Percentiles rank a stretch among this genome's conserved stretches.
These are phyloP conservation scores for Linum usitatissimum DNA, from an alignment of 345 rosid genomes.

Conservation along the genomic window DNA sequence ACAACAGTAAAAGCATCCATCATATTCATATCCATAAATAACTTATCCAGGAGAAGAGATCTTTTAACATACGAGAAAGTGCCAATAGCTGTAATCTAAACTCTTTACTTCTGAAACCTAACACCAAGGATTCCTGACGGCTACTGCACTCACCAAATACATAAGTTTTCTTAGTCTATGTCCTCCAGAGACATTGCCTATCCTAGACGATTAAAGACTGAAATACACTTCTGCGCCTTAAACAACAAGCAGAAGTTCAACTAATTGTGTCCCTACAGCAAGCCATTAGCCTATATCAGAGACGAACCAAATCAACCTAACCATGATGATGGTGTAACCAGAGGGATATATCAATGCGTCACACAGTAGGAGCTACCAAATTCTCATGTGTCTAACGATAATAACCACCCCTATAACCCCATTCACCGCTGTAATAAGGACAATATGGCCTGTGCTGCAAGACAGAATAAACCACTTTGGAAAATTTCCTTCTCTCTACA, in stretches of 20 bases:
- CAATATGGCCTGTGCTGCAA: conserved; percentile 36
- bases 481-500: conserved; percentile 4
- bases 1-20: conserved; percentile 3
- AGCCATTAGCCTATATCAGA: conserved; percentile 21
- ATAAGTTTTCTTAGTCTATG: conserved; percentile 17
- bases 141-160: conserved; percentile 20
- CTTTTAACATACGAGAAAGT: conserved; percentile 8
- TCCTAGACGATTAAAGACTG: conserved; percentile 17
- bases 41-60: conserved; percentile 10
- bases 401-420: conserved; percentile 36
- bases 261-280: conserved; percentile 16
- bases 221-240: background rate
- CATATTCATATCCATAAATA: conserved; percentile 11
- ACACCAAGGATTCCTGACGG: conserved; percentile 19
- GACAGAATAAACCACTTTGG: conserved; percentile 11
- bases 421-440: conserved; percentile 31
- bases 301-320: conserved; percentile 31
- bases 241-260: conserved; percentile 7
- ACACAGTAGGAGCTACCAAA: conserved; percentile 22
- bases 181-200: conserved; percentile 22
- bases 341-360: background rate
- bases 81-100: conserved; percentile 6
- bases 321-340: conserved; percentile 13
- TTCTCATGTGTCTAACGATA: conserved; percentile 21
- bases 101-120: conserved; percentile 16